Conservation (phyloP, 768 basidiomycete species). For the Baorangia bicolor region DNA sequence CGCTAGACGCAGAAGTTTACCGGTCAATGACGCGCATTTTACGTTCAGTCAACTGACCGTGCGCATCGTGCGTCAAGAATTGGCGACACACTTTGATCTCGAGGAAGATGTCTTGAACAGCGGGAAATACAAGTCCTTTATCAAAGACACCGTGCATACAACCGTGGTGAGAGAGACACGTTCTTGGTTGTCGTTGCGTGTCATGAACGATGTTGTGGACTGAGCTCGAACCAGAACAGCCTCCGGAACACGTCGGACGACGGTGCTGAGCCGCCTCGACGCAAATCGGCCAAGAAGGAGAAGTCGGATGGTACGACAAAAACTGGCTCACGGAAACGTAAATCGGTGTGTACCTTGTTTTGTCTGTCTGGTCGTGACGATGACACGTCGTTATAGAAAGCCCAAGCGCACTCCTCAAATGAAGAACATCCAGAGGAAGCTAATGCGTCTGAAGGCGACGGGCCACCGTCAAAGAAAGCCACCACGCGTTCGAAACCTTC, state of each 20-base stretch:
- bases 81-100: constrained; percentile 49
- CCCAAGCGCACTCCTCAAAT: not conserved
- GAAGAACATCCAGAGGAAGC: constrained; percentile 1
- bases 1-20: not conserved
- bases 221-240: constrained; percentile 3
- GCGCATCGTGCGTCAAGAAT: constrained; percentile 47
- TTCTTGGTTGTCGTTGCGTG: not conserved
- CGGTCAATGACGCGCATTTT: not conserved
- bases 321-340: constrained; percentile 7
- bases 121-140: constrained; percentile 42
- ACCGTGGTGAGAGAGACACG: constrained; percentile 8
- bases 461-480: constrained; percentile 8
- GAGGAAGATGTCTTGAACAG: constrained; percentile 42
- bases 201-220: not conserved
- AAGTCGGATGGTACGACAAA: constrained; percentile 3
- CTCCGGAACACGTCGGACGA: constrained; percentile 10
- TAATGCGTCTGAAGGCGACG: constrained; percentile 1
- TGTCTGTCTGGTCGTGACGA: not conserved
- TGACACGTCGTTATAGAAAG: constrained; percentile 1
- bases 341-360: constrained; percentile 8
- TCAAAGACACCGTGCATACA: constrained; percentile 37
- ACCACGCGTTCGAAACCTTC: constrained; percentile 8
- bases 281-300: constrained; percentile 7
- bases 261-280: not conserved
- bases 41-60: constrained; percentile 39